Conservation (phyloP, 176 grass and related monocot genomes). For the Typha latifolia region DNA sequence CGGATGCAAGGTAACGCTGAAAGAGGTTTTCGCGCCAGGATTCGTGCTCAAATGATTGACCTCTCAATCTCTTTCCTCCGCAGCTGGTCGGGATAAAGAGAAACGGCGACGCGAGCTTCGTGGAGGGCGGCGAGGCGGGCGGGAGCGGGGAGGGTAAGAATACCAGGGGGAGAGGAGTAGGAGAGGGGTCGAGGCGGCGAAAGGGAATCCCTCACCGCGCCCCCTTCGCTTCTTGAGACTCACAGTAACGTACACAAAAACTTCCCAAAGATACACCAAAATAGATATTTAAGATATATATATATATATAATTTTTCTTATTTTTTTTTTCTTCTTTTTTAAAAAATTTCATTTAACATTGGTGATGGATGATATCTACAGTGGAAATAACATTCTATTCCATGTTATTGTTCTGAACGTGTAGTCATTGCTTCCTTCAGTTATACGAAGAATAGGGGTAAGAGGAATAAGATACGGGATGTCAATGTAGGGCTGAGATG, state of each 20-base stretch:
- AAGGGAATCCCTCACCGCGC: slow-evolving; percentile 70
- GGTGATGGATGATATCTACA: no score
- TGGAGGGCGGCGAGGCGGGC: neutral
- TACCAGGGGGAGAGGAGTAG: neutral
- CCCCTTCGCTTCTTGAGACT: slow-evolving; percentile 51
- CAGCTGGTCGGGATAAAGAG: slow-evolving; percentile 57
- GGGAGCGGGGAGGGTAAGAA: slow-evolving; percentile 8
- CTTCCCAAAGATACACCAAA: neutral
- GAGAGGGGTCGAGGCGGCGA: slow-evolving; percentile 34
- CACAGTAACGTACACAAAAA: neutral
- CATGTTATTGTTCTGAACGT: no score
- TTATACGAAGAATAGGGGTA: no score
- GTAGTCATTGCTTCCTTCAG: no score
- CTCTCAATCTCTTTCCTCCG: neutral
- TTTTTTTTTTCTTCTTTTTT: neutral
- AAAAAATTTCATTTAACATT: neutral
- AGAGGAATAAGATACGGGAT: no score
- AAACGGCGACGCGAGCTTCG: slow-evolving; percentile 23
- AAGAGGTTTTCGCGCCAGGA: no score
- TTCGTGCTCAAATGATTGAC: no score
- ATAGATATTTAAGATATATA: neutral
- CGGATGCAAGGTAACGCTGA: slow-evolving; percentile 17
- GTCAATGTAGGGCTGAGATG: no score
- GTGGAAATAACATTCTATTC: no score
- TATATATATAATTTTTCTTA: neutral